A percentile compares a stretch with the other conserved stretches of the same genome.
phyloP scores from a whole-genome alignment of 2,329 filamentous ascomycete species.

The Claviceps cyperi region DNA sequence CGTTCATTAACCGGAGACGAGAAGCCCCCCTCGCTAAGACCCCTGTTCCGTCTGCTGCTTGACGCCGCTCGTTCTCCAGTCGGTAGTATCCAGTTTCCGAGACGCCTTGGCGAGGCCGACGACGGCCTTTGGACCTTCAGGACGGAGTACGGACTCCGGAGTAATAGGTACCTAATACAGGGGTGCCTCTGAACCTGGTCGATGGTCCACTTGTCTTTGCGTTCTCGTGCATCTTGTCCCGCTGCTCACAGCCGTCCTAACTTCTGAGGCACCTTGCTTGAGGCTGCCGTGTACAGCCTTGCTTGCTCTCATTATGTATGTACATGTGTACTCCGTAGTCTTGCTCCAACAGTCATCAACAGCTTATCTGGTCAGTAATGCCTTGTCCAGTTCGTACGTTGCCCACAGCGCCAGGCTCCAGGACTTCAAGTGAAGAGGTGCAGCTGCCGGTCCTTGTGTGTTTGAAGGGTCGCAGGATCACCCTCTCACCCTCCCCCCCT shows the following conservation, averaged over 20 bases:
- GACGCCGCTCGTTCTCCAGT: constrained; percentile 1
- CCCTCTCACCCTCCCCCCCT: not conserved
- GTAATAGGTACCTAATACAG: not conserved
- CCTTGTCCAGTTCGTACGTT: constrained; percentile 1
- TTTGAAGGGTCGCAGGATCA: not conserved
- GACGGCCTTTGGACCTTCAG: not conserved
- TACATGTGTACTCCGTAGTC: no score
- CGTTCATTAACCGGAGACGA: constrained; percentile 7
- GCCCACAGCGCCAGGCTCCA: constrained; percentile 1
- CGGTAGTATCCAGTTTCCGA: constrained; percentile 4
- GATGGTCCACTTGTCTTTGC: not conserved
- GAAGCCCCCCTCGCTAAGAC: constrained; percentile 3
- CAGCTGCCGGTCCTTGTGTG: constrained; percentile 1
- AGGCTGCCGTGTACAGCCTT: constrained; percentile 3
- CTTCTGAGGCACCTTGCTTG: constrained; percentile 8
- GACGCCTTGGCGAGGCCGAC: not conserved
- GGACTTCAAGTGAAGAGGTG: not conserved
- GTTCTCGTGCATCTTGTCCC: constrained; percentile 1
- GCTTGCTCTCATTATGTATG: not conserved
- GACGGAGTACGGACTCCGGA: not conserved
- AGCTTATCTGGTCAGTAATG: not conserved
- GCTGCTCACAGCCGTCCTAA: constrained; percentile 8
- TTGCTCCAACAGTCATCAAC: not conserved
- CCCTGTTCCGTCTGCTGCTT: constrained; percentile 2
- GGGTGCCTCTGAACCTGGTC: constrained; percentile 3